Base-by-base conservation (phyloP, 768 basidiomycete species). In the Termitomyces sp. region DNA sequence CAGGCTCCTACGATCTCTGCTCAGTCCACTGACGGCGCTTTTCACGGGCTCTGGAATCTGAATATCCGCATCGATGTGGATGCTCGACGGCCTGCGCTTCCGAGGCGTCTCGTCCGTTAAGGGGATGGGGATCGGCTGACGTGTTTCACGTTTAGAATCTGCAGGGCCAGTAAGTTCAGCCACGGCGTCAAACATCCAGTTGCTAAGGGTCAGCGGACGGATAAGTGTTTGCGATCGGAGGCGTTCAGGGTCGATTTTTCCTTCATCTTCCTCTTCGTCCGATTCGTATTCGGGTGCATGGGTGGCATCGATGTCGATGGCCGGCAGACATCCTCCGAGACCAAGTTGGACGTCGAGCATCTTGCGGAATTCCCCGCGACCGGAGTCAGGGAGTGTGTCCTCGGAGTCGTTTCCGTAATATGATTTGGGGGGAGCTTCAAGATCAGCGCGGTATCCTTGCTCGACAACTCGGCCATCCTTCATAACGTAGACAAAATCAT, bases 401-500 rank as follows among this genome's bases (percentile, higher is more conserved):
- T 52, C 37, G 4, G 60, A 46, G 12, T 55, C 53, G 47, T 36
- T 27, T 16, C 40, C 47, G 33, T 44, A 26, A 10, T 22, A 24
- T 12, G 49, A 22, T 26, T 56, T 53, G 24, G 71, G 63, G 4
- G 67, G 72, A 16, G 62, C 69, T 68, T 93, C 91, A 51, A 98
- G 80, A 67, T 96, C 95, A 1, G 71, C 72, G 1, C 94, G 83
- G 71, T 85, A 96, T 0, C 97, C 97, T 65, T 93, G 89, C 68
- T 98, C 93, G 47, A 88, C 88, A 32, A 97, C 84, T 0, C 69
- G 64, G 0, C 95, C 96, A 20, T 85, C 79, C 63, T 86, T 84
- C 77, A 98, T 86, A 3, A 98, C 91, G 68, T 98, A 97, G 13
- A 97, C 92, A 62, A 97, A 98, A 71, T 98, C 95, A 14, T 76